Conservation (phyloP, 2,329 filamentous ascomycete species). For the Cercospora citrullina region DNA sequence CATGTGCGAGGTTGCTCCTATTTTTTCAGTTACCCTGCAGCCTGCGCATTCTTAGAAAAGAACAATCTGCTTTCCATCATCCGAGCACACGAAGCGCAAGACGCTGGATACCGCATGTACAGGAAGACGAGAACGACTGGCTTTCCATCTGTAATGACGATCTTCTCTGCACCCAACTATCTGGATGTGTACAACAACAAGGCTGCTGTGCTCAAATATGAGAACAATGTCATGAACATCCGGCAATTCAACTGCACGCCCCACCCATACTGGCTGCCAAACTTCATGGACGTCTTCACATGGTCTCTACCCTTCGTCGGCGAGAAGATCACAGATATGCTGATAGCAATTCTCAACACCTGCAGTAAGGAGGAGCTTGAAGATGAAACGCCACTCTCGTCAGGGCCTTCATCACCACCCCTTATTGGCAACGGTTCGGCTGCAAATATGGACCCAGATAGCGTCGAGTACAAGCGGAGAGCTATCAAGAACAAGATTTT, state of each 20-base stretch:
- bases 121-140: conserved; percentile 96
- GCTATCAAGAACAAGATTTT: conserved; percentile 99
- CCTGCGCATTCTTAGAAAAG: conserved; percentile 96
- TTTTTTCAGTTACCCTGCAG: conserved; percentile 98
- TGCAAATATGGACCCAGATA: conserved; percentile 69
- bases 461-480: conserved; percentile 88
- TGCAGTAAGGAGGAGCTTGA: conserved; percentile 98
- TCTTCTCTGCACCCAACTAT: conserved; percentile 98
- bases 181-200: conserved; percentile 99
- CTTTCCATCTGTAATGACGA: conserved; percentile 99
- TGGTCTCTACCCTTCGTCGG: conserved; percentile 98
- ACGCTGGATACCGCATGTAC: conserved; percentile 99
- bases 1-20: conserved; percentile 98
- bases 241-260: conserved; percentile 99
- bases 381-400: conserved; percentile 77
- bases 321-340: conserved; percentile 98
- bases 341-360: conserved; percentile 96
- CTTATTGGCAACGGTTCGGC: conserved; percentile 45
- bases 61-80: conserved; percentile 98
- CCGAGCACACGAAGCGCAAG: conserved; percentile 95
- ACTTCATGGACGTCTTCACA: conserved; percentile 99
- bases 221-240: conserved; percentile 99
- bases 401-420: conserved; percentile 72
- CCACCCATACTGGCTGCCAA: conserved; percentile 98
- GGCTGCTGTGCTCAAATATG: conserved; percentile 96